Percentiles rank a stretch among this genome's conserved stretches.
These are phyloP conservation scores for Cladosporium sp. DNA, from an alignment of 2,329 filamentous ascomycete genomes.

Conservation along the genomic window DNA sequence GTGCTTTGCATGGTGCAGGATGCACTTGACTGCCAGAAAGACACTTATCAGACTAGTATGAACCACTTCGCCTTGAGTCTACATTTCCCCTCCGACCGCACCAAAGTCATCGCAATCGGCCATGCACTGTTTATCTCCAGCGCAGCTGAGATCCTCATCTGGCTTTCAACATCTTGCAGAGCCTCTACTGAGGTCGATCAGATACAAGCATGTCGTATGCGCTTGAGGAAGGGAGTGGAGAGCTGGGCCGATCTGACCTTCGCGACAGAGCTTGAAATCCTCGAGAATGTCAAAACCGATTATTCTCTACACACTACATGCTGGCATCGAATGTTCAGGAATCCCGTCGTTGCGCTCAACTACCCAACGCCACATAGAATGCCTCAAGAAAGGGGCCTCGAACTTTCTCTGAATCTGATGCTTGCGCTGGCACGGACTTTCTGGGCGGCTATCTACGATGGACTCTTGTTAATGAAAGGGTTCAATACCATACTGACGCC, in stretches of 20 bases:
- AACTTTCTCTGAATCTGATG: not conserved
- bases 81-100: no score
- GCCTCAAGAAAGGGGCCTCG: not conserved
- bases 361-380: not conserved
- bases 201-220: not conserved
- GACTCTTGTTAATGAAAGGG: not conserved
- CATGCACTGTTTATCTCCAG: not conserved
- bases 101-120: not conserved
- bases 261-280: not conserved
- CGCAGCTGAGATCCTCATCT: not conserved
- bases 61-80: not conserved
- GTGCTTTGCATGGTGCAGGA: not conserved
- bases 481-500: not conserved
- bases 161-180: not conserved
- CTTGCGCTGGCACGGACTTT: not conserved
- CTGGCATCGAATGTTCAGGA: conserved; percentile 5
- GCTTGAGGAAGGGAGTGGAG: not conserved
- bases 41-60: not conserved
- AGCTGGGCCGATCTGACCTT: not conserved
- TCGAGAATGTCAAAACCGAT: not conserved
- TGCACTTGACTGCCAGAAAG: not conserved
- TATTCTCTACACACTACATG: not conserved
- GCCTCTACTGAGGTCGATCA: not conserved
- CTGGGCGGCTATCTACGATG: not conserved
- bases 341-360: not conserved